Conservation (phyloP, 495 filamentous ascomycete genomes). For the Aspergillus ostianus region DNA sequence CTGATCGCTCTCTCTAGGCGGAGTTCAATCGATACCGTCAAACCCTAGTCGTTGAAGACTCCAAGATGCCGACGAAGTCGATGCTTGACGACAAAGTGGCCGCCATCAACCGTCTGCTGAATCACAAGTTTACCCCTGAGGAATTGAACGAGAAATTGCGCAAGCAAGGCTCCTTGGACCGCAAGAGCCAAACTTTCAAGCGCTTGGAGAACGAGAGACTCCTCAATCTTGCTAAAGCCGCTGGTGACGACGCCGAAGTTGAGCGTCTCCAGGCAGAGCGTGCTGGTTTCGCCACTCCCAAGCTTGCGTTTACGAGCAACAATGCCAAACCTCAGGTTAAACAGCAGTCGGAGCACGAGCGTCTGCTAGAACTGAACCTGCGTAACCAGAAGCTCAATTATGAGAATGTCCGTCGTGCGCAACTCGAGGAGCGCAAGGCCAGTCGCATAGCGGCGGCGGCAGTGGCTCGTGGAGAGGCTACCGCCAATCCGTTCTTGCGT, state of each 20-base stretch:
- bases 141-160: constrained; percentile 76
- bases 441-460: constrained; percentile 58
- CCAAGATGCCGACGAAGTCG: constrained; percentile 65
- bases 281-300: constrained; percentile 62
- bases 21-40: constrained; percentile 84
- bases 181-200: constrained; percentile 60
- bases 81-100: constrained; percentile 67
- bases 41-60: constrained; percentile 66
- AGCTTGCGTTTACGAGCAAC: constrained; percentile 65
- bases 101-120: constrained; percentile 77
- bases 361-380: constrained; percentile 70
- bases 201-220: constrained; percentile 60
- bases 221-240: constrained; percentile 61
- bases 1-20: constrained; percentile 50
- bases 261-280: constrained; percentile 64
- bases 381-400: constrained; percentile 76
- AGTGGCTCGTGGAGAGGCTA: constrained; percentile 52
- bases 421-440: constrained; percentile 70
- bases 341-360: constrained; percentile 63
- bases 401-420: constrained; percentile 79
- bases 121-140: constrained; percentile 72
- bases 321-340: constrained; percentile 45
- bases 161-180: constrained; percentile 60
- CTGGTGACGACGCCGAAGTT: constrained; percentile 59
- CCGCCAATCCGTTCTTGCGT: constrained; percentile 57